Percentiles rank a stretch among this genome's conserved stretches.
Evolutionary conservation across 2,329 filamentous ascomycete species (phyloP).

Genomic region (Aspergillus transmontanensis): DNA sequence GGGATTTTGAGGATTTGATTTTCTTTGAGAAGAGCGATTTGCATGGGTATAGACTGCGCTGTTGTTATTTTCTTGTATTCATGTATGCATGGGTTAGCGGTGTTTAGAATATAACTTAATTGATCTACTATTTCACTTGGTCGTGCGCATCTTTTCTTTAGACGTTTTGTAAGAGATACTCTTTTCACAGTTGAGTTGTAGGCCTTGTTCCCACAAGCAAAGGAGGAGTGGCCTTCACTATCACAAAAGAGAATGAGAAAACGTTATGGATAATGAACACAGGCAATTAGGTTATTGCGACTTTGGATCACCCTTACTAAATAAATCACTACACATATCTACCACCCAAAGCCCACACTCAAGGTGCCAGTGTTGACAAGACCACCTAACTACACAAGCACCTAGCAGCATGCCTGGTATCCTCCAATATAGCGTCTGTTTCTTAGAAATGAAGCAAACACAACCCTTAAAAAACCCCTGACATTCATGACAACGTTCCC

Average conservation of each 20-base stretch:
- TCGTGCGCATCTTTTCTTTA: too few relatives aligned
- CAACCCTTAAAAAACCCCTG: not conserved
- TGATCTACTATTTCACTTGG: not conserved
- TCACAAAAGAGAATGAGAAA: too few relatives aligned
- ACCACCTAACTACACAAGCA: too few relatives aligned
- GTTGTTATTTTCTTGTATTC: not conserved
- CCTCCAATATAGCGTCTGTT: not conserved
- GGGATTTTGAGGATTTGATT: not conserved
- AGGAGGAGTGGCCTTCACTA: too few relatives aligned
- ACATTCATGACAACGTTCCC: not conserved
- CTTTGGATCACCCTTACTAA: too few relatives aligned
- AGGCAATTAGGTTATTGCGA: too few relatives aligned
- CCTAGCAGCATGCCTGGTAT: too few relatives aligned
- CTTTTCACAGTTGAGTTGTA: not conserved
- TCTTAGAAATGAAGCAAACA: not conserved
- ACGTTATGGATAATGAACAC: too few relatives aligned
- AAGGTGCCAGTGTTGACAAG: too few relatives aligned
- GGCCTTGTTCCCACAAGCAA: too few relatives aligned
- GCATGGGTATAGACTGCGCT: not conserved
- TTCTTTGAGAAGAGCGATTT: not conserved
- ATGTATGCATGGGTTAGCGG: not conserved
- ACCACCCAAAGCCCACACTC: too few relatives aligned
- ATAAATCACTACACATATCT: too few relatives aligned
- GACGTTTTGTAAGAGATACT: not conserved
- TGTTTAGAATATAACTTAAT: not conserved